phyloP scores from a whole-genome alignment of 495 filamentous ascomycete species.

The Aspergillus incahuasiensis region DNA sequence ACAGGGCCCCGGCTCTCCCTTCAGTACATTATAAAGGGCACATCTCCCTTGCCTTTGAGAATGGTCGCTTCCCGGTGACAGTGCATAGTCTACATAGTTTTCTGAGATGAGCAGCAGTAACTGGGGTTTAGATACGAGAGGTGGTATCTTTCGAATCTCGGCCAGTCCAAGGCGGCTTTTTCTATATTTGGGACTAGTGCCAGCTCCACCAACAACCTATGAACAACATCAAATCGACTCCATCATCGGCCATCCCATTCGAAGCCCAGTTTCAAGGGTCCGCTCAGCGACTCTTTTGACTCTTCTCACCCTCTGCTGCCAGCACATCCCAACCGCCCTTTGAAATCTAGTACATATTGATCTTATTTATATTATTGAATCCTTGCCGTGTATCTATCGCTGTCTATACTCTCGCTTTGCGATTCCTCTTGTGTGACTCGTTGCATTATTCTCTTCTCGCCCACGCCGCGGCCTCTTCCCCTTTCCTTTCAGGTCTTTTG shows the following conservation, averaged over 20 bases:
- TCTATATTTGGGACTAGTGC: conserved; percentile 14
- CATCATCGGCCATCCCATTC: background rate
- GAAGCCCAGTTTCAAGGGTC: background rate
- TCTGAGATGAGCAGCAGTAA: too few species aligned
- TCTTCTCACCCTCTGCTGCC: background rate
- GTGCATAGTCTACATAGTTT: too few species aligned
- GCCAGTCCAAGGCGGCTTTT: background rate
- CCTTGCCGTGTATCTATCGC: background rate
- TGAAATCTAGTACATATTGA: conserved; percentile 8
- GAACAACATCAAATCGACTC: conserved; percentile 7
- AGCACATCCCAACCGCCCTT: background rate
- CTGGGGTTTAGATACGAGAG: too few species aligned
- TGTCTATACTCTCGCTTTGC: conserved; percentile 1
- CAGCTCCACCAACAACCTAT: conserved; percentile 1
- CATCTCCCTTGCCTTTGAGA: too few species aligned
- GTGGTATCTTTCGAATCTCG: background rate
- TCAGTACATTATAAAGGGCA: too few species aligned
- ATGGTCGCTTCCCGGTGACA: too few species aligned
- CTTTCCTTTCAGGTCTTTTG: background rate
- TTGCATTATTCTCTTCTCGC: background rate
- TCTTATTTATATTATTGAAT: conserved; percentile 1
- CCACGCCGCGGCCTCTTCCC: background rate
- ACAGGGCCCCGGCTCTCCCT: too few species aligned
- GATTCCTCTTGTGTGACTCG: background rate
- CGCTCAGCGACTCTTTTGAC: background rate